Percentiles rank a stretch among this genome's conserved stretches.
These are phyloP conservation scores for Silybum marianum DNA, from an alignment of 129 eudicot genomes.

Conservation along the genomic window DNA sequence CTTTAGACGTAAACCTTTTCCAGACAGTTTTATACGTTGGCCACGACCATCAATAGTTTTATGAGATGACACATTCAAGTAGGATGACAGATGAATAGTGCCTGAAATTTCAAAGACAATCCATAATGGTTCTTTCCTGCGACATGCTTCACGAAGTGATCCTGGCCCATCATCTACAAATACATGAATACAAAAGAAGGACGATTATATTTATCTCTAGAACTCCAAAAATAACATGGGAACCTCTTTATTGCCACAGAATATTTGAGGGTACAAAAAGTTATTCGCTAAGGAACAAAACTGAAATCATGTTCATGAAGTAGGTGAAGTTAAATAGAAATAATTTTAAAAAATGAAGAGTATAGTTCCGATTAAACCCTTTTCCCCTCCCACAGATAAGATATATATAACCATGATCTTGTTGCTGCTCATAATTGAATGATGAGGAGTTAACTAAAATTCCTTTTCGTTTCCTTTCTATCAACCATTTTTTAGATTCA, in stretches of 20 bases:
- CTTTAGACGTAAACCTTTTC: constrained; percentile 84
- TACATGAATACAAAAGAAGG: constrained; percentile 10
- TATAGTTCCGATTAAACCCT: not conserved
- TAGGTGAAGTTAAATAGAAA: not conserved
- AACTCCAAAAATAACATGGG: not conserved
- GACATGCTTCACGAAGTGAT: constrained; percentile 88
- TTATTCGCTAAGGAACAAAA: constrained; percentile 1
- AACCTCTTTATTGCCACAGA: not conserved
- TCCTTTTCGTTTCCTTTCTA: not conserved
- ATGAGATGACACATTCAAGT: constrained; percentile 73
- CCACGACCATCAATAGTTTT: constrained; percentile 95
- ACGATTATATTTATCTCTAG: not conserved
- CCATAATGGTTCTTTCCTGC: constrained; percentile 82
- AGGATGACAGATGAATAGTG: constrained; percentile 69
- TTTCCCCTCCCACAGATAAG: not conserved
- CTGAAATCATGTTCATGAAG: constrained; percentile 13
- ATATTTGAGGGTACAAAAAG: constrained; percentile 2
- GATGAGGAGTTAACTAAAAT: not conserved
- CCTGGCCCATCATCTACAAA: constrained; percentile 94
- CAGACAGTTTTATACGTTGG: constrained; percentile 62
- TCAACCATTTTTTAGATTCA: not conserved
- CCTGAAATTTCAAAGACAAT: constrained; percentile 80
- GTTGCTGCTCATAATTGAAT: not conserved
- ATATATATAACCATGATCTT: not conserved
- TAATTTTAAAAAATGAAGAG: not conserved